Conservation (phyloP, 1,284 basidiomycete genomes). For the Phlebopus sp. region DNA sequence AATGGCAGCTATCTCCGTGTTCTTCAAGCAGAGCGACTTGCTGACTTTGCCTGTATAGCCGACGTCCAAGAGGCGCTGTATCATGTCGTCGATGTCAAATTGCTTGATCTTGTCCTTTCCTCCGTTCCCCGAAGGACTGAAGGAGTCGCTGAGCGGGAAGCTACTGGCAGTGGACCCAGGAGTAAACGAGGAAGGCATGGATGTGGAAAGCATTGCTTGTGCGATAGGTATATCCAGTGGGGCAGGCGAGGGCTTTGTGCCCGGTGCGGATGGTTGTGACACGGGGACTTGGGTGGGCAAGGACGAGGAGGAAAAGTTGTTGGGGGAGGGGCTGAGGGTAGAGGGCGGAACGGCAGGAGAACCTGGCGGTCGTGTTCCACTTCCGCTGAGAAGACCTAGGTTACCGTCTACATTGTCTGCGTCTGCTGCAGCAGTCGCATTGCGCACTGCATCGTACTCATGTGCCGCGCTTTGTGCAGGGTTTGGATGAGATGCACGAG, state of each 20-base stretch:
- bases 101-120: slow-evolving; percentile 60
- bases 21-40: slow-evolving; percentile 96
- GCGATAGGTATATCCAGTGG: slow-evolving; percentile 76
- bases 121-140: slow-evolving; percentile 37
- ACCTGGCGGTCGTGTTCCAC: slow-evolving; percentile 27
- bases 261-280: slow-evolving; percentile 35
- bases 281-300: slow-evolving; percentile 26
- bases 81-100: slow-evolving; percentile 99
- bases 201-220: slow-evolving; percentile 71
- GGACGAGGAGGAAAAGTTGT: slow-evolving; percentile 28
- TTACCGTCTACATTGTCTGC: slow-evolving; percentile 42
- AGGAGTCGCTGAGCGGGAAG: slow-evolving; percentile 38
- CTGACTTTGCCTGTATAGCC: slow-evolving; percentile 98
- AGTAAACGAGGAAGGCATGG: slow-evolving; percentile 39
- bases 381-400: slow-evolving; percentile 29
- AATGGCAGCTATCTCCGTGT: slow-evolving; percentile 92
- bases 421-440: slow-evolving; percentile 48
- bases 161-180: slow-evolving; percentile 45
- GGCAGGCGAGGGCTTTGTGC: slow-evolving; percentile 37
- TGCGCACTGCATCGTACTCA: slow-evolving; percentile 36
- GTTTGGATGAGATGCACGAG: slow-evolving; percentile 40
- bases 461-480: slow-evolving; percentile 34
- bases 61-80: slow-evolving; percentile 91
- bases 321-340: slow-evolving; percentile 32
- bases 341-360: slow-evolving; percentile 20